phyloP scores from a whole-genome alignment of 208 protist species.

The Balamuthia mandrillaris region DNA sequence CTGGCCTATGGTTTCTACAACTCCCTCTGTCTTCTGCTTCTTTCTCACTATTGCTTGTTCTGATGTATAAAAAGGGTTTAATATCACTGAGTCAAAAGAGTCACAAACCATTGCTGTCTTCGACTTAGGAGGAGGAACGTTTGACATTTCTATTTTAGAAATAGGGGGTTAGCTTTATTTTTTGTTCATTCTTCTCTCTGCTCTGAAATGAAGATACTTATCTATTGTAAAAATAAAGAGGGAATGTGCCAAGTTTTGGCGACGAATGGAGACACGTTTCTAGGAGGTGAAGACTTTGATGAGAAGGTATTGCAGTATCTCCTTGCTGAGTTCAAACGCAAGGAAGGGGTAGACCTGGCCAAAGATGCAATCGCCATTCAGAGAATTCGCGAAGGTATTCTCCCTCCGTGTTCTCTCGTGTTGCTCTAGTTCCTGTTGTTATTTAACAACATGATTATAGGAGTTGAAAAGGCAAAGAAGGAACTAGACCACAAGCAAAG shows the following conservation, averaged over 20 bases:
- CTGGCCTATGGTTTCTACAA: conserved; percentile 72
- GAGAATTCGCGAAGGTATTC: conserved; percentile 92
- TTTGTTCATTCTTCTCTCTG: conserved; percentile 87
- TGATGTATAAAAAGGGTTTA: no score
- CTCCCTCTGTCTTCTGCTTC: no score
- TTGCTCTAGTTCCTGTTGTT: no score
- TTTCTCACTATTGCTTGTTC: no score
- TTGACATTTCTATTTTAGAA: conserved; percentile 97
- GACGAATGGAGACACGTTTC: conserved; percentile 97
- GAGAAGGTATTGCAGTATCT: conserved; percentile 82
- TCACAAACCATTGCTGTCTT: conserved; percentile 82
- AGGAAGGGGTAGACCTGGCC: conserved; percentile 83
- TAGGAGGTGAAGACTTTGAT: conserved; percentile 99
- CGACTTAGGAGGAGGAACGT: conserved; percentile 94
- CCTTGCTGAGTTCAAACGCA: conserved; percentile 88
- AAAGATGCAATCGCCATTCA: conserved; percentile 91
- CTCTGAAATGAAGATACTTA: conserved; percentile 92
- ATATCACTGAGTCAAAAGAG: conserved; percentile 64
- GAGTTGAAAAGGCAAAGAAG: conserved; percentile 50
- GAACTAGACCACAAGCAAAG: conserved; percentile 8
- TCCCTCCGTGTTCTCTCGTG: no score
- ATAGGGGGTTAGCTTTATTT: conserved; percentile 91
- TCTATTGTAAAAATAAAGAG: conserved; percentile 79
- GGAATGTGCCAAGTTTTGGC: conserved; percentile 94
- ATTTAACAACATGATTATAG: no score